Evolutionary conservation across 805 yeast species (phyloP).

Genomic region (Pichia manshurica): DNA sequence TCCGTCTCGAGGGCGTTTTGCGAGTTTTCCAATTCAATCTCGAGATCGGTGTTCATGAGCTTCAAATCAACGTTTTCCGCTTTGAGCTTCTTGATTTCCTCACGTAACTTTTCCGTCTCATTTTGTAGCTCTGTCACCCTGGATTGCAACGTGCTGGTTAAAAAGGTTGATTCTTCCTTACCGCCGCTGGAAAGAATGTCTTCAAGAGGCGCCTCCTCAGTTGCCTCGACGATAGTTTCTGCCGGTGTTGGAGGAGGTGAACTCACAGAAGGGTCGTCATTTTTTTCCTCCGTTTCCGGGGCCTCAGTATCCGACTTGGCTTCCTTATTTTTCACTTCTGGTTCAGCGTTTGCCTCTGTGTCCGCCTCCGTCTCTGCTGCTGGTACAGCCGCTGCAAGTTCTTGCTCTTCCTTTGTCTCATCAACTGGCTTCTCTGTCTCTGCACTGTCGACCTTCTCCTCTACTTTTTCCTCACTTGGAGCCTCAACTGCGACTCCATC

Average conservation of each 20-base stretch:
- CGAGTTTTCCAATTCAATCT: conserved; percentile 33
- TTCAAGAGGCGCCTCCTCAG: conserved; percentile 14
- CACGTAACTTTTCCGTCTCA: conserved; percentile 21
- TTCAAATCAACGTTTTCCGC: conserved; percentile 25
- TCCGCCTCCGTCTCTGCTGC: background rate
- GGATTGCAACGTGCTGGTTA: conserved; percentile 27
- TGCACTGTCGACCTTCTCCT: too few species aligned
- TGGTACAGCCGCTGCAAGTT: conserved; percentile 2
- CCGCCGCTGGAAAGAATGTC: conserved; percentile 16
- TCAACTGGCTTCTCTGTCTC: too few species aligned
- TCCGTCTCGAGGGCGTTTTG: conserved; percentile 31
- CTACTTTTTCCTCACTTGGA: background rate
- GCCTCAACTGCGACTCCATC: conserved; percentile 4
- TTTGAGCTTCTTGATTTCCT: conserved; percentile 13
- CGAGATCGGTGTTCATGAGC: conserved; percentile 28
- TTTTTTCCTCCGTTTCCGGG: background rate
- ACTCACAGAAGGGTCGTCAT: background rate
- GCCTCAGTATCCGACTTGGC: conserved; percentile 2
- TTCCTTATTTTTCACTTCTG: background rate
- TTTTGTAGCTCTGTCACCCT: conserved; percentile 31
- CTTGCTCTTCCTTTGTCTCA: background rate
- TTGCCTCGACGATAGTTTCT: background rate
- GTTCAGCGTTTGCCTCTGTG: conserved; percentile 4
- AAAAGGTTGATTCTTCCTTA: conserved; percentile 21
- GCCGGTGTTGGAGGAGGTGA: background rate